Conservation (phyloP, 768 basidiomycete species). For the Chalciporus piperatus region DNA sequence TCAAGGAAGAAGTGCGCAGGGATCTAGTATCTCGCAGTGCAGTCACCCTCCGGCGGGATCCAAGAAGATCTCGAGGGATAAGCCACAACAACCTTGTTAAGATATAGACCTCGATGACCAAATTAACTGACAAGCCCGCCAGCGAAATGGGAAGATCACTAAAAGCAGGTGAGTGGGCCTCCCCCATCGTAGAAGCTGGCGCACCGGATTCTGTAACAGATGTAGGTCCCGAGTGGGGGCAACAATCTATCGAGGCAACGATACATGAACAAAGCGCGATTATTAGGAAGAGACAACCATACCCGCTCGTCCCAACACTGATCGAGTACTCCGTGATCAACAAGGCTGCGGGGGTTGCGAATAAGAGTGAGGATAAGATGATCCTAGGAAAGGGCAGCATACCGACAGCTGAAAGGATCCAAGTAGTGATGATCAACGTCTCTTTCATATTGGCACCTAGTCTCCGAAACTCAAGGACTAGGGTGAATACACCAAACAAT, state of each 20-base stretch:
- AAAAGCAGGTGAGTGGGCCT: not conserved
- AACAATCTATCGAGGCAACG: slow-evolving; percentile 18
- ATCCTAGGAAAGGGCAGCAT: slow-evolving; percentile 6
- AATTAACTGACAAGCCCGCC: slow-evolving; percentile 32
- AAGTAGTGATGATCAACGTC: slow-evolving; percentile 29
- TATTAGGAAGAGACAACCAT: slow-evolving; percentile 6
- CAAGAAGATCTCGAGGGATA: slow-evolving; percentile 23
- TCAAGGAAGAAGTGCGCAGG: slow-evolving; percentile 36
- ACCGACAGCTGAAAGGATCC: slow-evolving; percentile 37
- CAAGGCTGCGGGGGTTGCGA: slow-evolving; percentile 27
- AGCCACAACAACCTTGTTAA: slow-evolving; percentile 32
- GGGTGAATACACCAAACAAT: slow-evolving; percentile 38
- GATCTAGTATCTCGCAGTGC: slow-evolving; percentile 31
- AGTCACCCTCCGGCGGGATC: slow-evolving; percentile 11
- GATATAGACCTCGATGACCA: slow-evolving; percentile 39
- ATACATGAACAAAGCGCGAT: not conserved
- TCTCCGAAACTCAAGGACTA: slow-evolving; percentile 34
- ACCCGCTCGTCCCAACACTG: slow-evolving; percentile 36
- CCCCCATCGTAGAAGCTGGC: not conserved
- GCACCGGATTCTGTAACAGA: slow-evolving; percentile 35
- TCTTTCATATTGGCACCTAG: slow-evolving; percentile 31
- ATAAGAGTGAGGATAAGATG: not conserved
- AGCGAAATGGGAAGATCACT: slow-evolving; percentile 42
- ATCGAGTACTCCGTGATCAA: slow-evolving; percentile 41
- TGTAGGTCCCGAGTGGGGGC: slow-evolving; percentile 17